Conservation (phyloP, 257 asterid species). For the Eucommia ulmoides region DNA sequence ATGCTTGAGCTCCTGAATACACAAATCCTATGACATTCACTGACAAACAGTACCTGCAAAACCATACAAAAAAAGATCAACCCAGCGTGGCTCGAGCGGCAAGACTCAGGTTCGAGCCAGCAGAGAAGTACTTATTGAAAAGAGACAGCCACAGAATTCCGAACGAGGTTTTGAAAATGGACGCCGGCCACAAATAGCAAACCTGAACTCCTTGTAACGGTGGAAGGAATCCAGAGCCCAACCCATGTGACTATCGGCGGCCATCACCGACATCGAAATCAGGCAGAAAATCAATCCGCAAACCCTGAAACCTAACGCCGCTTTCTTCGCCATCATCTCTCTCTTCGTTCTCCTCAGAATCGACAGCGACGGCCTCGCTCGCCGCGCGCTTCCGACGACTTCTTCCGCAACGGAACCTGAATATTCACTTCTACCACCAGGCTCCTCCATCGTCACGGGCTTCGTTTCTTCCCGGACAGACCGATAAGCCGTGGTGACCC, state of each 20-base stretch:
- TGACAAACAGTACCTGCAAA: constrained; percentile 58
- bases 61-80: background rate
- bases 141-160: background rate
- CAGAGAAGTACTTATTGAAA: constrained; percentile 4
- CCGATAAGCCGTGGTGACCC: constrained; percentile 21
- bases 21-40: constrained; percentile 59
- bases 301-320: constrained; percentile 48
- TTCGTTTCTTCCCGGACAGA: constrained; percentile 17
- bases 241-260: constrained; percentile 51
- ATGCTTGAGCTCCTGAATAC: constrained; percentile 65
- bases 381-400: constrained; percentile 18
- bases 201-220: constrained; percentile 49
- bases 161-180: background rate
- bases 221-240: constrained; percentile 65
- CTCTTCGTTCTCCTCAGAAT: constrained; percentile 23
- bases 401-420: constrained; percentile 17
- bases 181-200: constrained; percentile 2
- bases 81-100: no score
- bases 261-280: constrained; percentile 59
- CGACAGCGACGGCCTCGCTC: constrained; percentile 26
- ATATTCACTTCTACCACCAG: constrained; percentile 7
- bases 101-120: background rate
- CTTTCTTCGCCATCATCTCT: constrained; percentile 36
- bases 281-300: constrained; percentile 49
- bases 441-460: constrained; percentile 3